Conservation (phyloP, 129 eudicot species). For the Centaurea solstitialis region DNA sequence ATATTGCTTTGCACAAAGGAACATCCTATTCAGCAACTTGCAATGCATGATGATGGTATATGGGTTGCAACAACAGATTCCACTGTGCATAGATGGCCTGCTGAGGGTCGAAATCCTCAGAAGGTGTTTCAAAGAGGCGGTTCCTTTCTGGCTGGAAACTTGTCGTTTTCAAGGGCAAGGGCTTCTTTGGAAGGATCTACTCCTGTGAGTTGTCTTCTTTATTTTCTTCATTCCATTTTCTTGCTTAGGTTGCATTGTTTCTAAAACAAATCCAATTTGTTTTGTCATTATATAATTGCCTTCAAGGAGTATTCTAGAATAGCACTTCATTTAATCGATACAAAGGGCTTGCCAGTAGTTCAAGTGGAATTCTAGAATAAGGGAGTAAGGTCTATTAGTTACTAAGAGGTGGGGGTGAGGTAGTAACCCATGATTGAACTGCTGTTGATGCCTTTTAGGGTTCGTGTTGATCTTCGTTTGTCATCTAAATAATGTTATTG, state of each 20-base stretch:
- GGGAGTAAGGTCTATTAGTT: background rate
- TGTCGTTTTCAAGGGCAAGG: conserved; percentile 95
- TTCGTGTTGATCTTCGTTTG: background rate
- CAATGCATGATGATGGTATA: conserved; percentile 78
- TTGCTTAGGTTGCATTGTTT: background rate
- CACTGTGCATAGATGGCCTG: conserved; percentile 88
- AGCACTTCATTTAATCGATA: background rate
- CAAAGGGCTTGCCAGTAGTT: background rate
- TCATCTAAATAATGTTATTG: background rate
- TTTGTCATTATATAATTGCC: conserved; percentile 5
- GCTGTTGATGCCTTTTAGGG: background rate
- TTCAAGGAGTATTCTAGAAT: background rate
- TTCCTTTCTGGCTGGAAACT: conserved; percentile 94
- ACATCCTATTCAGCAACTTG: conserved; percentile 79
- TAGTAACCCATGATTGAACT: background rate
- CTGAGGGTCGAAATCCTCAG: conserved; percentile 80
- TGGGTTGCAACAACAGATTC: conserved; percentile 99
- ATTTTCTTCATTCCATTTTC: background rate
- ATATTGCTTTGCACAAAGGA: conserved; percentile 88
- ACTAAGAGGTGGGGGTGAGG: background rate
- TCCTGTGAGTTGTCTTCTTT: conserved; percentile 65
- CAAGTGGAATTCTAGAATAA: background rate
- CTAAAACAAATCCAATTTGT: background rate
- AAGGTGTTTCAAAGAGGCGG: conserved; percentile 90
- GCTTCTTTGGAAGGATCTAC: conserved; percentile 95